phyloP scores from a whole-genome alignment of 2,329 filamentous ascomycete genomes.

The Diaporthe citrichinensis region DNA sequence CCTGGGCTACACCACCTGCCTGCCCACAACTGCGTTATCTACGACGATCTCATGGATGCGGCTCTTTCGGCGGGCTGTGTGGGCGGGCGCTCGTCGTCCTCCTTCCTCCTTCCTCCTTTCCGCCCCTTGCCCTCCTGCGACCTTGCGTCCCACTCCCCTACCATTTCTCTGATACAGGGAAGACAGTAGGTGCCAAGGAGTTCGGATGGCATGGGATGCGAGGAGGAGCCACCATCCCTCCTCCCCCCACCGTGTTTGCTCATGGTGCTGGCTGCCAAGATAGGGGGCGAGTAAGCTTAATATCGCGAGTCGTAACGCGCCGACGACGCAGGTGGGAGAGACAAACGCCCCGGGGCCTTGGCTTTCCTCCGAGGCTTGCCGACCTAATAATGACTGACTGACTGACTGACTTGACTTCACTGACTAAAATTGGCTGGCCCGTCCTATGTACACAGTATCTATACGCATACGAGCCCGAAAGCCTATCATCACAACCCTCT shows the following conservation, averaged over 20 bases:
- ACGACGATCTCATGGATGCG: conserved; percentile 1
- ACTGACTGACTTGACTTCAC: not conserved
- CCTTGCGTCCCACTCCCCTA: not conserved
- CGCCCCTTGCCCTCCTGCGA: not conserved
- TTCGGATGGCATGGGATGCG: conserved; percentile 4
- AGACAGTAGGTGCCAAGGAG: not conserved
- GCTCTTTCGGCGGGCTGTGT: conserved; percentile 17
- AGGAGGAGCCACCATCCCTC: not conserved
- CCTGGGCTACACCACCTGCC: no score
- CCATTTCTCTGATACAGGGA: not conserved
- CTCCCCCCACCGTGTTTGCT: not conserved
- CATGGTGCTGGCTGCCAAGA: conserved; percentile 17
- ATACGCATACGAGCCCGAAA: not conserved
- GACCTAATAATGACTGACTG: not conserved
- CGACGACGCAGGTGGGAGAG: not conserved
- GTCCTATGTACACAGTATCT: conserved; percentile 7
- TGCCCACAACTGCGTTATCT: not conserved
- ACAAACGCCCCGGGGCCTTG: not conserved
- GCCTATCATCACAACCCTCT: not conserved
- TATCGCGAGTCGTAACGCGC: conserved; percentile 22
- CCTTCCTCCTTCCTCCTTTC: not conserved
- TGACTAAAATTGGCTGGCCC: not conserved
- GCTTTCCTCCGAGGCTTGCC: not conserved
- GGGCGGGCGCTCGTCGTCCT: not conserved
- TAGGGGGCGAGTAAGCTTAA: conserved; percentile 37